Conservation (phyloP, 2,329 filamentous ascomycete species). For the Sarocladium brachiariae region DNA sequence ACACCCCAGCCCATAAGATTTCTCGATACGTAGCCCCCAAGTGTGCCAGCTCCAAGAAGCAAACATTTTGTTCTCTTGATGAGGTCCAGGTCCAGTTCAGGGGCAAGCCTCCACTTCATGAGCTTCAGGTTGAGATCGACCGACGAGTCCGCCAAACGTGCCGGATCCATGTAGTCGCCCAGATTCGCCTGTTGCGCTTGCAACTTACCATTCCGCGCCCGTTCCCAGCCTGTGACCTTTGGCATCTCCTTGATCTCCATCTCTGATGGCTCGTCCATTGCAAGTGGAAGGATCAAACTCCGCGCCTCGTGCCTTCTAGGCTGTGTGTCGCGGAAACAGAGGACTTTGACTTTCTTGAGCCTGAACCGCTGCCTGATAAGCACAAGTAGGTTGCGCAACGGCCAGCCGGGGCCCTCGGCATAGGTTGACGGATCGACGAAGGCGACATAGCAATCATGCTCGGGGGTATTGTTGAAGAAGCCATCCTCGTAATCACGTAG, state of each 20-base stretch:
- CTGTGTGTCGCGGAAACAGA: conserved; percentile 86
- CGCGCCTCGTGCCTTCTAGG: conserved; percentile 69
- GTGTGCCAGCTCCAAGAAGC: conserved; percentile 82
- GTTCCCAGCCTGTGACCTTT: conserved; percentile 93
- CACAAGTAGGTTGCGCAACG: conserved; percentile 80
- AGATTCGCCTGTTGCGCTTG: conserved; percentile 73
- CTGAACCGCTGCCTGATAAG: conserved; percentile 77
- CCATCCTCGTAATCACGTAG: conserved; percentile 75
- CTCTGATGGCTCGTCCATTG: conserved; percentile 43
- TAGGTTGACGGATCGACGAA: conserved; percentile 95
- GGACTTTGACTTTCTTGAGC: conserved; percentile 68
- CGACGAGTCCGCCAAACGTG: conserved; percentile 80
- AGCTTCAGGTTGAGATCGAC: conserved; percentile 95
- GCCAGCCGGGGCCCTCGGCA: conserved; percentile 81
- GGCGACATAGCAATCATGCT: conserved; percentile 73
- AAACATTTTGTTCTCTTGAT: conserved; percentile 90
- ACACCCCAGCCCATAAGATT: conserved; percentile 95
- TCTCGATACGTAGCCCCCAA: conserved; percentile 88
- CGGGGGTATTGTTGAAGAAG: conserved; percentile 69
- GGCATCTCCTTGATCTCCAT: conserved; percentile 54
- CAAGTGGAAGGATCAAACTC: conserved; percentile 68
- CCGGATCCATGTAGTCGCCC: conserved; percentile 88
- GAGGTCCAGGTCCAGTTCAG: conserved; percentile 75
- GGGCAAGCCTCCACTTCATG: conserved; percentile 97
- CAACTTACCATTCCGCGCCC: conserved; percentile 71